Evolutionary conservation across 1,284 basidiomycete genomes (phyloP).

Genomic region (Ustilago trichophora): DNA sequence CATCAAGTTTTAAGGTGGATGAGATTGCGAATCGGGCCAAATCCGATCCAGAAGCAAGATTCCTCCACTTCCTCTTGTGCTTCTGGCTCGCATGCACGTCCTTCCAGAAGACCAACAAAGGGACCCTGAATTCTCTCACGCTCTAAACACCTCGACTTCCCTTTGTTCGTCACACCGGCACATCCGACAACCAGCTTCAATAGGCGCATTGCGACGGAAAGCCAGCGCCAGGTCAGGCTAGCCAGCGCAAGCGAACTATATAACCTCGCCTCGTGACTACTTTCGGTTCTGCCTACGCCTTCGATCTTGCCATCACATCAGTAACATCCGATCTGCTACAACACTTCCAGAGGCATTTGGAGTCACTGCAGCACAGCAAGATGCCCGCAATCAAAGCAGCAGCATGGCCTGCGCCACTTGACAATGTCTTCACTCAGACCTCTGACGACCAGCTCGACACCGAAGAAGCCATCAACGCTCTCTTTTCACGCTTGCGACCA

Average conservation of each 20-base stretch:
- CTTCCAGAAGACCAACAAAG: constrained; percentile 5
- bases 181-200: background rate
- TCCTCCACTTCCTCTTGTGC: constrained; percentile 10
- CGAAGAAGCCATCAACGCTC: constrained; percentile 52
- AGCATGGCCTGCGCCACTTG: constrained; percentile 52
- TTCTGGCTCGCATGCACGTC: background rate
- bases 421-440: constrained; percentile 49
- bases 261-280: background rate
- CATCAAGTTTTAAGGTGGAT: background rate
- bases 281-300: background rate
- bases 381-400: constrained; percentile 40
- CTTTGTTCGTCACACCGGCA: constrained; percentile 7
- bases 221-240: too few relatives aligned
- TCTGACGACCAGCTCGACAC: constrained; percentile 58
- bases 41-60: background rate
- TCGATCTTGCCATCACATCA: background rate
- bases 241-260: background rate
- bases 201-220: too few relatives aligned
- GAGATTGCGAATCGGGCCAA: background rate
- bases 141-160: background rate
- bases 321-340: background rate
- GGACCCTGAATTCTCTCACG: constrained; percentile 18
- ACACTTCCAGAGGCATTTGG: background rate
- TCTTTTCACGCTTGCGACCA: constrained; percentile 35
- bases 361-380: background rate